phyloP scores from a whole-genome alignment of 768 basidiomycete species.

The Leccinum uliginosum region DNA sequence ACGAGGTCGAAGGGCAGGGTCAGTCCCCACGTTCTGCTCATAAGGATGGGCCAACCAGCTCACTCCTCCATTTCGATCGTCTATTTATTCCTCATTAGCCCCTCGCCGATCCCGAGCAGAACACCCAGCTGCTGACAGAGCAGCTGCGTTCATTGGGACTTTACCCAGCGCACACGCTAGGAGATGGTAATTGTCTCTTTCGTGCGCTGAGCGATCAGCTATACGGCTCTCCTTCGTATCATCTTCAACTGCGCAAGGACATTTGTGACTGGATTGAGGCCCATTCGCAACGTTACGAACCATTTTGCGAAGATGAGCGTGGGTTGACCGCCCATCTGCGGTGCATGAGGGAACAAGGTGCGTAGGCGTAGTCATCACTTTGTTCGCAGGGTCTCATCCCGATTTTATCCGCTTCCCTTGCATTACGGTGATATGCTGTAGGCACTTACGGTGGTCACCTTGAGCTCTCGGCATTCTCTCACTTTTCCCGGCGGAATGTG shows the following conservation, averaged over 20 bases:
- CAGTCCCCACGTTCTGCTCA: constrained; percentile 31
- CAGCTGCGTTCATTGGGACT: constrained; percentile 78
- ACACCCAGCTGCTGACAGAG: constrained; percentile 58
- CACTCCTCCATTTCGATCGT: constrained; percentile 16
- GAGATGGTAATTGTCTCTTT: constrained; percentile 93
- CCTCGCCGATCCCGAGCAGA: constrained; percentile 56
- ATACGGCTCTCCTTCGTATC: constrained; percentile 67
- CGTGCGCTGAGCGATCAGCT: constrained; percentile 87
- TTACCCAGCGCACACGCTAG: constrained; percentile 82
- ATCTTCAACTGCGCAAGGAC: constrained; percentile 63
- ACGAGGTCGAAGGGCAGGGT: constrained; percentile 60
- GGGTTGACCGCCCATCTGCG: constrained; percentile 66
- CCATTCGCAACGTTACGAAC: constrained; percentile 70
- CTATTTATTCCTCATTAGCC: constrained; percentile 26
- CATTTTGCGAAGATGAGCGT: constrained; percentile 85
- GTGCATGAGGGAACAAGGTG: constrained; percentile 78
- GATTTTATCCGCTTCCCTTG: constrained; percentile 10
- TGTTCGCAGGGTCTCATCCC: neutral
- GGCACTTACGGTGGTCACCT: constrained; percentile 92
- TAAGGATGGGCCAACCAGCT: constrained; percentile 13
- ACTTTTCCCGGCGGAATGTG: constrained; percentile 70
- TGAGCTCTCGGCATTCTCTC: constrained; percentile 89
- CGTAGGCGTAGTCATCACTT: constrained; percentile 17
- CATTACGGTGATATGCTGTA: constrained; percentile 26
- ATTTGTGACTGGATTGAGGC: constrained; percentile 80